These are phyloP conservation scores for Ploettnerulaceae sp. DNA, from an alignment of 2,329 filamentous ascomycete species.

Conservation along the genomic window DNA sequence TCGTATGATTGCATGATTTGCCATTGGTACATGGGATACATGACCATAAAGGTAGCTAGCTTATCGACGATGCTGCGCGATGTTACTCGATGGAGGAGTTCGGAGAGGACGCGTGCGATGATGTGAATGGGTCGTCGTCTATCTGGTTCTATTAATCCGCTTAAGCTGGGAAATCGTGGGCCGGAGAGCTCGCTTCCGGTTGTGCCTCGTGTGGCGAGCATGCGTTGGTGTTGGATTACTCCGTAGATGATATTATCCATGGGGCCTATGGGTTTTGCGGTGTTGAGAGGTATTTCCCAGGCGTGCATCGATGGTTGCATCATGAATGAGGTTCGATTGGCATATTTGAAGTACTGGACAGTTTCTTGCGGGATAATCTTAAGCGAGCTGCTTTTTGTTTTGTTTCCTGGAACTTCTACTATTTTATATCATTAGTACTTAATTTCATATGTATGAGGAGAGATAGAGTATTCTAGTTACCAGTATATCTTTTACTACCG, in stretches of 20 bases:
- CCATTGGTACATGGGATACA: constrained; percentile 8
- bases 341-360: no score
- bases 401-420: no score
- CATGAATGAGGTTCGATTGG: not conserved
- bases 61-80: constrained; percentile 2
- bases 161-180: not conserved
- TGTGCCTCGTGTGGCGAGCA: not conserved
- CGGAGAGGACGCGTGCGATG: not conserved
- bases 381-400: no score
- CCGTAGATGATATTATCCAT: not conserved
- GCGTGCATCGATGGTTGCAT: not conserved
- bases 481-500: not conserved
- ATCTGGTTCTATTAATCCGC: not conserved
- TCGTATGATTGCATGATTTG: constrained; percentile 4
- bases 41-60: not conserved
- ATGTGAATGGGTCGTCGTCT: not conserved
- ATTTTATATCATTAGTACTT: no score
- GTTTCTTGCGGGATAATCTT: no score
- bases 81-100: not conserved
- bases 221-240: not conserved
- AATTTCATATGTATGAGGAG: no score
- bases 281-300: not conserved
- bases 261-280: not conserved
- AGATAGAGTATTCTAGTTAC: no score
- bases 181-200: not conserved